Evolutionary conservation across 2,329 filamentous ascomycete species (phyloP), one percentile per base, ranked within the genome.

Genomic region (Botrytis pseudocinerea): DNA sequence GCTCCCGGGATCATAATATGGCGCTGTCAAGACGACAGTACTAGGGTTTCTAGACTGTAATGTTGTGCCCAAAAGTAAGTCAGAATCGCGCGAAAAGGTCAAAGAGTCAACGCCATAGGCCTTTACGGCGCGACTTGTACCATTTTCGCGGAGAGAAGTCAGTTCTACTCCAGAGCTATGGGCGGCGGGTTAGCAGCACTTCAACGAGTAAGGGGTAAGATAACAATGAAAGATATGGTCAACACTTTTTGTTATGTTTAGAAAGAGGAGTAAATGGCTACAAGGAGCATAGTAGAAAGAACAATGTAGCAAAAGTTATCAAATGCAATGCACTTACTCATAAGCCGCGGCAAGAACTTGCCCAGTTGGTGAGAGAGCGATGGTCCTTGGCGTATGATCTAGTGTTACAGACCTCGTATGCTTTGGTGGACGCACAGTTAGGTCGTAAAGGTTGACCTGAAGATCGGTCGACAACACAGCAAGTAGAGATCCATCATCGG

Each of bases 281-380:
- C 7, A 54, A 35, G 8, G 35, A 54, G 25, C 18, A 32, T 5
- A 16, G 48, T 44, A 16, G 22, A 44, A 64, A 28, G 18, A 8
- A 16, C 7, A n/a, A 25, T 44, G n/a, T 32, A 42, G 38, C n/a
- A 28, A 42, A 14, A 44, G 25, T 20, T 18, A 8, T n/a, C 22
- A 35, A 44, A 59, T 22, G 44, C 44, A 71, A 59, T 44, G 20
- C 22, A 71, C 70, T 71, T 42, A 92, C 79, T 94, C 90, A 81
- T 95, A 97, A 12, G 94, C 94, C 25, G 93, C 92, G 38, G 94
- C 94, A 63, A 97, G 83, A 22, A 97, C 92, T 61, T 91, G 90
- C 38, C 93, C 93, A 76, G 92, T 93, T 1, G 94, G 93, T 0
- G 94, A 95, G 44, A 97, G 84, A 25, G 92, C 91, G 76, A 97